Conservation (phyloP, 2,329 filamentous ascomycete species). For the Botrytis galanthina region DNA sequence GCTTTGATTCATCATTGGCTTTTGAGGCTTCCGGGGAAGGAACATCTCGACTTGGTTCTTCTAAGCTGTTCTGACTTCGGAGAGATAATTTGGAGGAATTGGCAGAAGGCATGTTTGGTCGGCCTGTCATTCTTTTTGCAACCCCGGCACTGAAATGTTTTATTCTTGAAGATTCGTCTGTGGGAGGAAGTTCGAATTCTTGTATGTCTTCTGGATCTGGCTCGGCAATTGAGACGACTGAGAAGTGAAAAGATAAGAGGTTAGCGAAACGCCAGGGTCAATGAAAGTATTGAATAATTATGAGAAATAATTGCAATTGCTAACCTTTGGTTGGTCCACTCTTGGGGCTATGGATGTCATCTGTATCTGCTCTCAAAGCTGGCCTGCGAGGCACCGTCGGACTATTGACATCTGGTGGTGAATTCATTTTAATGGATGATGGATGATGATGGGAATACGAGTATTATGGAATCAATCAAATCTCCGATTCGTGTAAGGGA, state of each 20-base stretch:
- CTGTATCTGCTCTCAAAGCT: slow-evolving; percentile 15
- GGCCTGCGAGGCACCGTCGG: slow-evolving; percentile 14
- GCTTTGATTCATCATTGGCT: slow-evolving; percentile 22
- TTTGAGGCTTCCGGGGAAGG: slow-evolving; percentile 20
- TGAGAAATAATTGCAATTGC: slow-evolving; percentile 17
- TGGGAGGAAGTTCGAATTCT: slow-evolving; percentile 21
- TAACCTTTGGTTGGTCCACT: slow-evolving; percentile 35
- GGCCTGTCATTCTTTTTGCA: slow-evolving; percentile 32
- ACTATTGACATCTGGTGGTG: slow-evolving; percentile 8
- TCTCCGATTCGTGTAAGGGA: not conserved
- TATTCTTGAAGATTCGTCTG: slow-evolving; percentile 28
- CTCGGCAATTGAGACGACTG: slow-evolving; percentile 37
- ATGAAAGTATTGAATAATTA: not conserved
- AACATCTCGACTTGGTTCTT: slow-evolving; percentile 25
- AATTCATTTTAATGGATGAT: slow-evolving; percentile 10
- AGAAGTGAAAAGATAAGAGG: slow-evolving; percentile 23
- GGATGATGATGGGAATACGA: not conserved
- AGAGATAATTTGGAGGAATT: slow-evolving; percentile 31
- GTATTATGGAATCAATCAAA: not conserved
- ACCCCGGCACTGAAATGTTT: slow-evolving; percentile 34
- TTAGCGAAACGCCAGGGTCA: slow-evolving; percentile 1
- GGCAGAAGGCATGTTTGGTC: slow-evolving; percentile 27
- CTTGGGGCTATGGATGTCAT: slow-evolving; percentile 29
- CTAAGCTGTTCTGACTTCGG: slow-evolving; percentile 30
- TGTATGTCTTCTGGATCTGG: slow-evolving; percentile 31